These are phyloP conservation scores for Marasmius sp. DNA, from an alignment of 1,284 basidiomycete genomes.

Conservation along the genomic window DNA sequence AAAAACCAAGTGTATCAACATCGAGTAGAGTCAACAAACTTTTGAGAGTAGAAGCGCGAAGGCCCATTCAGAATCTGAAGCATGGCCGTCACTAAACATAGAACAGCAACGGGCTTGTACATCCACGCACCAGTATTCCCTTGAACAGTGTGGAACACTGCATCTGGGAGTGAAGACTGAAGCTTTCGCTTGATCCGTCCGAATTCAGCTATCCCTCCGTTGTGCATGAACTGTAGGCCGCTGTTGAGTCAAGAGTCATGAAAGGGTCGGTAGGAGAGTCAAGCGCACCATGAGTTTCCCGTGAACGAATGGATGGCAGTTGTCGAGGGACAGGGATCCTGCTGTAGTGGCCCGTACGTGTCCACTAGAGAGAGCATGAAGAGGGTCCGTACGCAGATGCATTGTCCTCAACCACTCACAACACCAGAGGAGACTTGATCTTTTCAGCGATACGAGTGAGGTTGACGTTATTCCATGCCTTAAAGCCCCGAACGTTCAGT, in stretches of 20 bases:
- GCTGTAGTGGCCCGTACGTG: slow-evolving; percentile 91
- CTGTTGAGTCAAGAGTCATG: neutral
- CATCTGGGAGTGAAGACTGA: slow-evolving; percentile 75
- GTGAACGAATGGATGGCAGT: slow-evolving; percentile 90
- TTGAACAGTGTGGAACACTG: slow-evolving; percentile 81
- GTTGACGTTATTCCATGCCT: slow-evolving; percentile 96
- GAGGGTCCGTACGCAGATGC: neutral
- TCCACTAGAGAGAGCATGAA: slow-evolving; percentile 47
- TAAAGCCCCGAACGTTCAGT: slow-evolving; percentile 8
- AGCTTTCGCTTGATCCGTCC: slow-evolving; percentile 76
- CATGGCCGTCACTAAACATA: slow-evolving; percentile 2
- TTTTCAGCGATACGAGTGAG: slow-evolving; percentile 89
- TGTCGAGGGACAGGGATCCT: slow-evolving; percentile 85
- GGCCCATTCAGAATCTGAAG: slow-evolving; percentile 91
- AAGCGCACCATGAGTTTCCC: slow-evolving; percentile 81
- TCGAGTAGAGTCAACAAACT: slow-evolving; percentile 37
- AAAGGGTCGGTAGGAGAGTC: neutral
- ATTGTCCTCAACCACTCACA: slow-evolving; percentile 49
- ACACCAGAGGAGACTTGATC: slow-evolving; percentile 91
- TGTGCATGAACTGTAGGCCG: slow-evolving; percentile 86
- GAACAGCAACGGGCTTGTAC: neutral
- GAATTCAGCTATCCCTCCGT: slow-evolving; percentile 87
- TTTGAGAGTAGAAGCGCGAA: slow-evolving; percentile 90
- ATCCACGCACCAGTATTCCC: slow-evolving; percentile 80
- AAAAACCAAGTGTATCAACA: slow-evolving; percentile 10